phyloP scores from a whole-genome alignment of 768 basidiomycete species.

The Boletus pseudopeckii region DNA sequence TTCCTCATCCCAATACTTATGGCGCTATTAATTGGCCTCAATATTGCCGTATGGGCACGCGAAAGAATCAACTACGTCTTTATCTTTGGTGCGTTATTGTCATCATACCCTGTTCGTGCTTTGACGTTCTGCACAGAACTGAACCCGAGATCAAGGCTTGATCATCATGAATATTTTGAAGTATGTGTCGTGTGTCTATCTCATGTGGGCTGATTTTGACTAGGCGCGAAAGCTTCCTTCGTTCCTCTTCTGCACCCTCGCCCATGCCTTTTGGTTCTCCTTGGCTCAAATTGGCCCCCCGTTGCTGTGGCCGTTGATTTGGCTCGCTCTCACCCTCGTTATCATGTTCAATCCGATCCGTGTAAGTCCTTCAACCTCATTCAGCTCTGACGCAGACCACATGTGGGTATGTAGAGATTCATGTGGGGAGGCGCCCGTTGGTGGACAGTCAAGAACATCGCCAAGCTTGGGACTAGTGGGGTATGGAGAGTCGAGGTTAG shows the following conservation, averaged over 20 bases:
- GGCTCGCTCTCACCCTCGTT: conserved; percentile 62
- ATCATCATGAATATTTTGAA: conserved; percentile 76
- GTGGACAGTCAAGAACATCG: conserved; percentile 70
- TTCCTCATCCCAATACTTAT: conserved; percentile 75
- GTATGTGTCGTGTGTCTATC: conserved; percentile 31
- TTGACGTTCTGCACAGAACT: conserved; percentile 45
- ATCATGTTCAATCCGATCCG: conserved; percentile 76
- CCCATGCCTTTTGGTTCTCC: conserved; percentile 81
- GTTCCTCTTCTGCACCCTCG: conserved; percentile 65
- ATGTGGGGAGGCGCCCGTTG: conserved; percentile 43
- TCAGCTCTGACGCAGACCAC: not conserved
- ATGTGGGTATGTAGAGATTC: conserved; percentile 47
- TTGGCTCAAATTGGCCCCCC: conserved; percentile 68
- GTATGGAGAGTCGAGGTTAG: conserved; percentile 68
- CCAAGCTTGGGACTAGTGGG: conserved; percentile 67
- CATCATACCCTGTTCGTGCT: not conserved
- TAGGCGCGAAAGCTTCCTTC: conserved; percentile 59
- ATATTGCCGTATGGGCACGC: conserved; percentile 72
- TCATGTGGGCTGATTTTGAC: not conserved
- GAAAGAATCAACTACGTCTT: conserved; percentile 89
- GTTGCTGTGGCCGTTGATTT: conserved; percentile 74
- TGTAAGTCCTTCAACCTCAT: conserved; percentile 27
- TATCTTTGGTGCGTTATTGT: conserved; percentile 66
- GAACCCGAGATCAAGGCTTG: conserved; percentile 65
- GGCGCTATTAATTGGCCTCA: conserved; percentile 71